Evolutionary conservation across 805 yeast species (phyloP).

Genomic region (Tetrapisispora iriomotensis): DNA sequence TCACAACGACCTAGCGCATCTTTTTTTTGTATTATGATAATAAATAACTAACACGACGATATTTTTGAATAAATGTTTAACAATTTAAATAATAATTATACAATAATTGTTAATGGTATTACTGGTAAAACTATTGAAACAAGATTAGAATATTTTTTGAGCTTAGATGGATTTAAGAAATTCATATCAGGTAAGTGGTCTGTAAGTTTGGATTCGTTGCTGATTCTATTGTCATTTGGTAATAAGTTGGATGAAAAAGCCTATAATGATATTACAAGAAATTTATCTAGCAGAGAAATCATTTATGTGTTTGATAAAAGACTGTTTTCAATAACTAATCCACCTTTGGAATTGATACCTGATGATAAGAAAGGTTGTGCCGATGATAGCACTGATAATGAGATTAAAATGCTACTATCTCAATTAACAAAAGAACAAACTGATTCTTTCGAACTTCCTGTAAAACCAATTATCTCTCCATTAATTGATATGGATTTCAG

Average conservation of each 20-base stretch:
- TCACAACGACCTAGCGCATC: no score
- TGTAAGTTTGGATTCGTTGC: slow-evolving; percentile 34
- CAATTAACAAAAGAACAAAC: background rate
- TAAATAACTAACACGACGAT: no score
- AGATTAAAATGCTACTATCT: background rate
- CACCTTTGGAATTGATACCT: slow-evolving; percentile 8
- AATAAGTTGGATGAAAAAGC: slow-evolving; percentile 37
- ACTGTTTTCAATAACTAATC: slow-evolving; percentile 34
- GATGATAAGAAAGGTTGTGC: background rate
- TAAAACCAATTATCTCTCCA: slow-evolving; percentile 33
- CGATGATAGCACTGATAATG: background rate
- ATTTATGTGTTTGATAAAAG: slow-evolving; percentile 57
- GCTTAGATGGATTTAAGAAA: slow-evolving; percentile 35
- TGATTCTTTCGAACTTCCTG: background rate
- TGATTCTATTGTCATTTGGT: slow-evolving; percentile 58
- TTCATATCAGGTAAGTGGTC: slow-evolving; percentile 34
- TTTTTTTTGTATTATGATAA: no score
- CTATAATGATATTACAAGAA: background rate
- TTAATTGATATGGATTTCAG: slow-evolving; percentile 17
- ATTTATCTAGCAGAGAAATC: slow-evolving; percentile 25
- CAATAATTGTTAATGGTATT: slow-evolving; percentile 32
- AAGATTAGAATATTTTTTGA: slow-evolving; percentile 32
- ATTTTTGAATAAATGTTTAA: no score
- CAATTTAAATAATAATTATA: no score
- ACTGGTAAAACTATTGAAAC: slow-evolving; percentile 34